Percentiles rank a stretch among this genome's conserved stretches.
Conservation (phyloP, 1,284 basidiomycete species). For the Trichosporon sp. region DNA sequence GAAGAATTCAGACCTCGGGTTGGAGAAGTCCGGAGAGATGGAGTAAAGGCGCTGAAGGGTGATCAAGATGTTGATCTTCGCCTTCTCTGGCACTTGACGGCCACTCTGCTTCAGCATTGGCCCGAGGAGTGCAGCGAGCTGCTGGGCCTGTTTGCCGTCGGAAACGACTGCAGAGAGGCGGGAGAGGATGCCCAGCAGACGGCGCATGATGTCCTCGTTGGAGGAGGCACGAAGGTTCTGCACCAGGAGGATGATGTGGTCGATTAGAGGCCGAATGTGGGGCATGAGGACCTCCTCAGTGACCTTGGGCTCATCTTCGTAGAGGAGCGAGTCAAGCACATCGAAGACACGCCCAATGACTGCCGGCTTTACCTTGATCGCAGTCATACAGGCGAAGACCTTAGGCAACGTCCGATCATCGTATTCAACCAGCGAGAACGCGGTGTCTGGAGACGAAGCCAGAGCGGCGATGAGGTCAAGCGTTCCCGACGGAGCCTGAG, state of each 20-base stretch:
- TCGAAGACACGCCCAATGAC: conserved; percentile 80
- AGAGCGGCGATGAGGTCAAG: conserved; percentile 81
- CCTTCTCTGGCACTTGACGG: conserved; percentile 74
- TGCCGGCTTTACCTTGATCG: conserved; percentile 76
- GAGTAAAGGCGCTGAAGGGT: conserved; percentile 69
- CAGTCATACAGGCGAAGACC: conserved; percentile 73
- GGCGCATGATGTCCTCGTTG: conserved; percentile 68
- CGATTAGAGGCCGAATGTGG: conserved; percentile 68
- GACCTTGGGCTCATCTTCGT: conserved; percentile 48
- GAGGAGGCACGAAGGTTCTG: conserved; percentile 53
- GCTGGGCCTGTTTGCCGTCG: conserved; percentile 65
- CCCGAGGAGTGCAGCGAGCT: conserved; percentile 67
- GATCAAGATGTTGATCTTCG: conserved; percentile 76
- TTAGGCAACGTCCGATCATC: conserved; percentile 67
- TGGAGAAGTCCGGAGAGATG: conserved; percentile 63
- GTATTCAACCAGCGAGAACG: conserved; percentile 62
- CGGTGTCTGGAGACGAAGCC: conserved; percentile 59
- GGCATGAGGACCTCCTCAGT: conserved; percentile 59
- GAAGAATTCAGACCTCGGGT: conserved; percentile 55
- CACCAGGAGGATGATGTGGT: conserved; percentile 67
- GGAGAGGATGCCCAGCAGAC: conserved; percentile 77
- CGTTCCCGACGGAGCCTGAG: conserved; percentile 83
- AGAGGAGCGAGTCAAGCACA: conserved; percentile 70
- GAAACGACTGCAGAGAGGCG: conserved; percentile 69
- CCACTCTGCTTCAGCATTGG: conserved; percentile 75